Evolutionary conservation across 2,329 filamentous ascomycete genomes (phyloP), one percentile per base, ranked within the genome.

Genomic region (Rhynchosporium graminicola): DNA sequence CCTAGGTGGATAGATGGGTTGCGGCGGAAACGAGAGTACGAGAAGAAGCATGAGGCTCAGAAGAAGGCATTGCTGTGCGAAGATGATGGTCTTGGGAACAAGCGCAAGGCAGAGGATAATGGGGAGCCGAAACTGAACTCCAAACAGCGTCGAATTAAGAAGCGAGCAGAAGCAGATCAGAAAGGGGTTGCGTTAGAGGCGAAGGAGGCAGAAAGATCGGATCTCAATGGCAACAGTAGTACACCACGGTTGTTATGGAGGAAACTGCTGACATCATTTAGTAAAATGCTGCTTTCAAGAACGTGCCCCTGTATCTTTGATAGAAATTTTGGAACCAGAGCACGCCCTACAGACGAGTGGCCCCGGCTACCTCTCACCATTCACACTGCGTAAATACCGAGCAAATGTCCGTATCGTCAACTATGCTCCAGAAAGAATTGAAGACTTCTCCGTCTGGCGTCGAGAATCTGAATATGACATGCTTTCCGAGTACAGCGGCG

Each of bases 401-500:
- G 79, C 85, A 28, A 80, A 82, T 40, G 87, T 91, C 42, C 87
- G 91, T n/a, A 87, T 96, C 1, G 82, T 96, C 42, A 91, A 97
- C 76, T 97, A 90, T 74, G 85, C 82, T 62, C 94, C 94, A 0
- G 76, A 80, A 2, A 80, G 80, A 0, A 77, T 97, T 1, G 83
- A 87, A 66, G 85, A 94, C 62, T 97, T 97, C 73, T 80, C 89
- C 3, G 75, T 74, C 36, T 79, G 79, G 60, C 78, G 76, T 46
- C 78, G 77, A 63, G 58, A 56, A 2, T 76, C 74, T 26, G 81
- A 87, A 33, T 82, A 77, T 56, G 81, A 83, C 42, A 68, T 77
- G 0, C 75, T 88, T 12, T 82, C 81, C 0, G 81, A 80, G 61
- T 69, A 70, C 57, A 71, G 67, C 38, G 69, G 71, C 50, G 48